These are phyloP conservation scores for Globisporangium spinosum DNA, from an alignment of 352 stramenopile species.

Conservation along the genomic window DNA sequence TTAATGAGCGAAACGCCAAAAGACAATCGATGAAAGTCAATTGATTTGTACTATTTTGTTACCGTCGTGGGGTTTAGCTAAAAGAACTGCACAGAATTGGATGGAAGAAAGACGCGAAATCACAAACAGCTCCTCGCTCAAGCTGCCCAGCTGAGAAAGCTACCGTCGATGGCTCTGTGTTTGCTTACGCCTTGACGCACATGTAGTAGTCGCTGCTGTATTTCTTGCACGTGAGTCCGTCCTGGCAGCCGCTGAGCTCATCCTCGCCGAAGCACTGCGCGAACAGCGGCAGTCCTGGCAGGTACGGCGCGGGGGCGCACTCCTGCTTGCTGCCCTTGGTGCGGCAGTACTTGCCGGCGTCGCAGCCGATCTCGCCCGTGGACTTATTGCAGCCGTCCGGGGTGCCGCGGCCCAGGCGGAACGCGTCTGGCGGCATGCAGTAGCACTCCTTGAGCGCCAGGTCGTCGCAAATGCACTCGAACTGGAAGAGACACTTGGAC, in stretches of 20 bases:
- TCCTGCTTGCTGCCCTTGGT: conserved; percentile 48
- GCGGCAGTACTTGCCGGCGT: conserved; percentile 54
- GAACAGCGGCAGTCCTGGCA: conserved; percentile 38
- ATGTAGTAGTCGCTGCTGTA: conserved; percentile 36
- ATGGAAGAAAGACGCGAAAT: background rate
- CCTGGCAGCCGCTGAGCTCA: conserved; percentile 20
- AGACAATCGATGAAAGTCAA: background rate
- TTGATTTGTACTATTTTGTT: background rate
- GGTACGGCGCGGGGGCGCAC: conserved; percentile 41
- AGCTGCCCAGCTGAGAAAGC: background rate
- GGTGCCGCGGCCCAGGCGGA: conserved; percentile 29
- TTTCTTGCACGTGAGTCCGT: conserved; percentile 35
- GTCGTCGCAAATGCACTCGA: conserved; percentile 44
- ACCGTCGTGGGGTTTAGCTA: background rate
- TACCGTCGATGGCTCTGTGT: background rate
- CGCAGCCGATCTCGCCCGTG: conserved; percentile 31
- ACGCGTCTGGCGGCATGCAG: conserved; percentile 46
- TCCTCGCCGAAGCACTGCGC: conserved; percentile 29
- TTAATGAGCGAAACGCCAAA: too few species aligned
- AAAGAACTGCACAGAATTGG: background rate
- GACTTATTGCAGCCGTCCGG: conserved; percentile 35
- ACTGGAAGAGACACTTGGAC: conserved; percentile 49
- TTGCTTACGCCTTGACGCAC: conserved; percentile 23
- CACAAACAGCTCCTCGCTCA: background rate
- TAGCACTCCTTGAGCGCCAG: conserved; percentile 40